A percentile compares a stretch with the other conserved stretches of the same genome.
Evolutionary conservation across 345 rosid genomes (phyloP).

Genomic region (Eucalyptus rudis): DNA sequence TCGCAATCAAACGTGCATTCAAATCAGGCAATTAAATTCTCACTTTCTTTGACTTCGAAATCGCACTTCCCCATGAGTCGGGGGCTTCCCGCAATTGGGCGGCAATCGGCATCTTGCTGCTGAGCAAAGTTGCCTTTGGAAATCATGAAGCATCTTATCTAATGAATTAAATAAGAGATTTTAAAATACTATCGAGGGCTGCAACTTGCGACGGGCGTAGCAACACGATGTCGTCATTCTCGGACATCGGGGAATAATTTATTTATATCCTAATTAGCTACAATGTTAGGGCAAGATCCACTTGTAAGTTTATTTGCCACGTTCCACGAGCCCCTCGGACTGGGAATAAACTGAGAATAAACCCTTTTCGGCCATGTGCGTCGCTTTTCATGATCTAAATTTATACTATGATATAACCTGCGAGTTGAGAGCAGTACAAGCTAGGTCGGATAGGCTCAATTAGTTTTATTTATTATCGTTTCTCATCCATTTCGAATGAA

Average conservation of each 20-base stretch:
- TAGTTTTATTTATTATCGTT: not conserved
- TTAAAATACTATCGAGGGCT: not conserved
- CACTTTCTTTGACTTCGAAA: not conserved
- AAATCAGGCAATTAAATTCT: not conserved
- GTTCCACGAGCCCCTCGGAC: not conserved
- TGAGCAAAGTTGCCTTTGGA: not conserved
- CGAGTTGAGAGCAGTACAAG: not conserved
- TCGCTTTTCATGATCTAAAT: not conserved
- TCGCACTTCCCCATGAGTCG: not conserved
- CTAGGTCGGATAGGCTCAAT: fast-evolving
- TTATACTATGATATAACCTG: not conserved
- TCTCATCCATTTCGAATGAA: too few species aligned
- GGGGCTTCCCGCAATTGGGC: not conserved
- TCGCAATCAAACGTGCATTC: not conserved
- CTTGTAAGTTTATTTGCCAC: not conserved
- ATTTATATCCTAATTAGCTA: not conserved
- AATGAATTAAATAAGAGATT: not conserved
- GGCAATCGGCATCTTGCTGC: not conserved
- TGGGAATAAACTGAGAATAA: not conserved
- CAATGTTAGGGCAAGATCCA: not conserved
- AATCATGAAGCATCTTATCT: not conserved
- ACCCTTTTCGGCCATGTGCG: not conserved
- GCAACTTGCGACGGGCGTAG: not conserved
- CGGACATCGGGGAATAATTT: not conserved
- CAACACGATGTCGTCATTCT: not conserved